Conservation (phyloP, 768 basidiomycete genomes). For the Suillus fuscotomentosus region DNA sequence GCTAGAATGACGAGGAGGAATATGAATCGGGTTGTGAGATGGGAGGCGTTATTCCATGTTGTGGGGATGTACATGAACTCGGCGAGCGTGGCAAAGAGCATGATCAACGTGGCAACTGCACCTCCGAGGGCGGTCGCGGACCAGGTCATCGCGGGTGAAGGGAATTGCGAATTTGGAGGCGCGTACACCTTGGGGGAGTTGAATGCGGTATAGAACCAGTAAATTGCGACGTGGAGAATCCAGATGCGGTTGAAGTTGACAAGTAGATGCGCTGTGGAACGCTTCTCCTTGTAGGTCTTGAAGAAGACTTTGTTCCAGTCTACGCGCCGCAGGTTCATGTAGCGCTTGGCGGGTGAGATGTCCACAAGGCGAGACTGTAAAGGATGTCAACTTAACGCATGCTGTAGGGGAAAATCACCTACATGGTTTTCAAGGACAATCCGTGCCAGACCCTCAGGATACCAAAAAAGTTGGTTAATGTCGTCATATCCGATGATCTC, state of each 20-base stretch:
- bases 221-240: constrained; percentile 92
- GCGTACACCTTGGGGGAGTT: constrained; percentile 93
- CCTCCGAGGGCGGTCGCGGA: constrained; percentile 95
- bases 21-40: constrained; percentile 89
- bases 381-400: background rate
- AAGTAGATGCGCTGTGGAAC: constrained; percentile 87
- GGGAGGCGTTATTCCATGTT: constrained; percentile 98
- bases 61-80: constrained; percentile 98
- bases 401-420: constrained; percentile 19
- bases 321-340: constrained; percentile 86
- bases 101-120: constrained; percentile 88
- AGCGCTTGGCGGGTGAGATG: constrained; percentile 87
- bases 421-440: constrained; percentile 90
- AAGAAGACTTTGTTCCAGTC: constrained; percentile 97
- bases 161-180: constrained; percentile 57
- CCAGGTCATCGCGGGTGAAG: constrained; percentile 91
- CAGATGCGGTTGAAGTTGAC: constrained; percentile 99
- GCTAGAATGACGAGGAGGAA: constrained; percentile 92
- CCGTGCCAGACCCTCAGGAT: constrained; percentile 94
- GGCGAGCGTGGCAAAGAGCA: constrained; percentile 89
- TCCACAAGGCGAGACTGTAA: constrained; percentile 87
- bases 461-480: constrained; percentile 99
- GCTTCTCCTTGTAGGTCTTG: constrained; percentile 98
- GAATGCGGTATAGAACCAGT: constrained; percentile 98
- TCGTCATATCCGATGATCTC: constrained; percentile 99